Base-by-base conservation (phyloP, 495 filamentous ascomycete genomes). In the Podospora fimiseda region DNA sequence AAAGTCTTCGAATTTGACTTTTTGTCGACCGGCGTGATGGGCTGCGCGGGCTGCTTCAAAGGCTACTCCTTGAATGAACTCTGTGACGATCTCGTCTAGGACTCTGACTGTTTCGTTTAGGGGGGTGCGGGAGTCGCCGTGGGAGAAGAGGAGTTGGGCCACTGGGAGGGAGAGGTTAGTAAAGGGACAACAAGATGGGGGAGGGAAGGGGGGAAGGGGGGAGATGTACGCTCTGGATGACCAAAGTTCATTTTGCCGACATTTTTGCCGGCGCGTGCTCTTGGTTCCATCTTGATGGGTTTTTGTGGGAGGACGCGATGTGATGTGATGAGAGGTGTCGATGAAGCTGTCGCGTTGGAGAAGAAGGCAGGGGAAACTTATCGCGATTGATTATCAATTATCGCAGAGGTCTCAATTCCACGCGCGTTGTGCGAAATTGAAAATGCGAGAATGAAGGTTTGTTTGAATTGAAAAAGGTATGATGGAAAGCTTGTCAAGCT, bases 1-100 rank as follows among this genome's bases (percentile, higher is more conserved):
- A 75, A 97, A 95, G 67, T 98, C 93, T 57, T 98, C 93, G 51
- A 95, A 87, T 64, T 98, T 98, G 72, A 96, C 88, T 71, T 98
- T 98, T 61, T 92, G 87, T 6, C 93, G 83, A 2, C 89, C 83
- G 2, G 86, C 81, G 67, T 93, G 83, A 60, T 85, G 82, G 1
- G 93, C 93, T 57, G 82, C 82, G 19, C 85, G 80, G 21, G 87
- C 84, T 4, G 93, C 92, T 48, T 87, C 85, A 75, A 96, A 93
- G 74, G 87, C 90, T 52, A 93, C 78, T 66, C 90, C 88, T 52
- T 93, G 82, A 51, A 90, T 80, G 70, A 88, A 92, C 68, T 96
- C 93, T 41, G 90, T 95, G 48, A 93, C 79, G 51, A 98, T 90
- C 68, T 96, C 92, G 67, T 97, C 93, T 14, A 97, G 84, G 45